Conservation (phyloP, 2,329 filamentous ascomycete genomes). For the Neoarthrinium moseri region DNA sequence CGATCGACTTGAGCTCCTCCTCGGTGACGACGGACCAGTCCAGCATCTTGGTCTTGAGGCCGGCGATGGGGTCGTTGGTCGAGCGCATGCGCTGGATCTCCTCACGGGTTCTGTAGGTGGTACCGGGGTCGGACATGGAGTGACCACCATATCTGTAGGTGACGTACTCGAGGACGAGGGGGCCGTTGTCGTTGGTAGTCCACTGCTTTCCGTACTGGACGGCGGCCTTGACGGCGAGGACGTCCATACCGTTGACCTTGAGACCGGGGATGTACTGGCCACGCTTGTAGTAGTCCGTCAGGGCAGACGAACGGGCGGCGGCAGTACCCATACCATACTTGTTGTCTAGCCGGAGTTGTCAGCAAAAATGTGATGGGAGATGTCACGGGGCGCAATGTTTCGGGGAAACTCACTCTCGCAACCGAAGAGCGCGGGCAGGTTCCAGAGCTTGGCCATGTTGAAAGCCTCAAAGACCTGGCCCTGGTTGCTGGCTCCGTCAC, state of each 20-base stretch:
- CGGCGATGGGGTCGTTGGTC: constrained; percentile 97
- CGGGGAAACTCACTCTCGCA: constrained; percentile 80
- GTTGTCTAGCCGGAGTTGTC: constrained; percentile 67
- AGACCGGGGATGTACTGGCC: constrained; percentile 99
- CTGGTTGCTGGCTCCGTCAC: constrained; percentile 98
- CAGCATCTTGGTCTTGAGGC: constrained; percentile 95
- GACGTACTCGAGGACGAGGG: constrained; percentile 96
- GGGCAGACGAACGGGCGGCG: constrained; percentile 86
- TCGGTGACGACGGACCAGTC: constrained; percentile 91
- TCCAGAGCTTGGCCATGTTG: constrained; percentile 99
- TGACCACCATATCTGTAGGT: constrained; percentile 99
- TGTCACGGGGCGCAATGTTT: neutral
- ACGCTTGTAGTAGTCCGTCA: constrained; percentile 99
- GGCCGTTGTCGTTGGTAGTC: constrained; percentile 79
- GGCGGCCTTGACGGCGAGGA: constrained; percentile 94
- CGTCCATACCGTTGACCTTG: constrained; percentile 99
- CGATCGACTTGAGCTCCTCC: constrained; percentile 93
- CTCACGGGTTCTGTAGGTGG: constrained; percentile 98
- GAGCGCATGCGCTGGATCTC: constrained; percentile 99
- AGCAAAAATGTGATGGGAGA: neutral
- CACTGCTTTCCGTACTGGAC: constrained; percentile 92
- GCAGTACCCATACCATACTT: constrained; percentile 99
- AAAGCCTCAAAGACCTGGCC: constrained; percentile 99
- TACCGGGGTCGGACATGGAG: constrained; percentile 99
- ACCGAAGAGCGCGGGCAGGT: constrained; percentile 89